Base-by-base conservation (phyloP, 2,329 filamentous ascomycete species). In the Aspergillus piperis region DNA sequence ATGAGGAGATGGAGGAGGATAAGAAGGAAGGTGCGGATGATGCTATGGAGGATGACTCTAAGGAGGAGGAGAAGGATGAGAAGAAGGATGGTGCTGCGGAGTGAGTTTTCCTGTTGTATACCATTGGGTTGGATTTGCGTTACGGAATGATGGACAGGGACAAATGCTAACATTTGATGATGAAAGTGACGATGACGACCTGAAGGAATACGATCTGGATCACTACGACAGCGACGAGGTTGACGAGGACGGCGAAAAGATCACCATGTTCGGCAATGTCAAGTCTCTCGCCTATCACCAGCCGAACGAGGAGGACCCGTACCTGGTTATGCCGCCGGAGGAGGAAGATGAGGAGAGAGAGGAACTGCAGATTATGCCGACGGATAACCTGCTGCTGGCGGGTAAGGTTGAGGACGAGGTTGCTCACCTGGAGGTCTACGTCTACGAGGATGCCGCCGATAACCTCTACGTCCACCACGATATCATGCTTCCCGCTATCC, bases 401-500 rank as follows among this genome's bases (percentile, higher is more conserved):
- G 93, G 92, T 66, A 94, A 96, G 80, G 89, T 98, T 54, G 95
- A 99, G 78, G 95, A 99, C 70, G 95, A 99, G 75, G 88, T 99
- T 62, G 94, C 95, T 17, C 94, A 98, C 77, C 83, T 99, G 25
- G 95, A 99, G 76, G 90, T 98, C 19, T 97, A 98, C 72, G 92
- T 99, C 27, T 99, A 98, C 78, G 95, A 99, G 77, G 95, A 98
- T 70, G 87, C 87, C 63, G 90, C 89, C 48, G 95, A 98, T 78
- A 99, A 99, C 75, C 88, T 99, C 62, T 99, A 99, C 76, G 94
- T 99, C 23, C 95, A 99, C 80, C 95, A 99, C 84, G 95, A 99
- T 77, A 96, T 99, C 70, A 98, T 99, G 94, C 85, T 99, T 58
- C 95, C 95, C 32, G 94, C 94, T 23, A 96, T 99, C 72, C 95